phyloP scores from a whole-genome alignment of 2,329 filamentous ascomycete genomes.

The Pseudocercospora crystallina region DNA sequence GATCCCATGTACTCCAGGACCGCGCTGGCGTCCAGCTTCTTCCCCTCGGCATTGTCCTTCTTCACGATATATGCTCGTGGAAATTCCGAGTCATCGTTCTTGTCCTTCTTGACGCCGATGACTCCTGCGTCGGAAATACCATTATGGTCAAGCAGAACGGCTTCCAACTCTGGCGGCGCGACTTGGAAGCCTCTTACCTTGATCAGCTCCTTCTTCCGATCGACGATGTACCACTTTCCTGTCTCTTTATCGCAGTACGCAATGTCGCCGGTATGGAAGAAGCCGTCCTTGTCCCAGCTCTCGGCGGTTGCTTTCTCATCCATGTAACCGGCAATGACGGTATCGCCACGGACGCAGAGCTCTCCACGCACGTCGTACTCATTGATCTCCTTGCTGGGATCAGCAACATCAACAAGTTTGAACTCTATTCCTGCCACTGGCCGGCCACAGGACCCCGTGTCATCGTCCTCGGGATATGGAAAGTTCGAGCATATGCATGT shows the following conservation, averaged over 20 bases:
- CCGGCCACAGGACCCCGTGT: constrained; percentile 69
- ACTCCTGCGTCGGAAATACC: constrained; percentile 74
- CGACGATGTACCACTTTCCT: constrained; percentile 79
- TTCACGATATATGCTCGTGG: constrained; percentile 67
- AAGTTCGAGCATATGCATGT: constrained; percentile 66
- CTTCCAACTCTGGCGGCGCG: constrained; percentile 78
- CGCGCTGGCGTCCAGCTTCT: constrained; percentile 49
- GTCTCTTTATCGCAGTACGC: constrained; percentile 74
- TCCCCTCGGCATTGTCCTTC: constrained; percentile 48
- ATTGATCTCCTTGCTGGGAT: constrained; percentile 60
- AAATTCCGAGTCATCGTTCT: constrained; percentile 54
- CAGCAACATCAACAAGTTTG: constrained; percentile 68
- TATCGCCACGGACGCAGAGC: constrained; percentile 72
- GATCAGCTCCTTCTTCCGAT: constrained; percentile 68
- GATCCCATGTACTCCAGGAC: constrained; percentile 61
- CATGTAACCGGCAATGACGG: constrained; percentile 77
- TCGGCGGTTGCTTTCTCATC: constrained; percentile 63
- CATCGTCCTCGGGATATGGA: constrained; percentile 62
- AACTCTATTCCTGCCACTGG: constrained; percentile 64
- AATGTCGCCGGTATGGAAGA: constrained; percentile 61
- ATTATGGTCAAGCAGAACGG: constrained; percentile 71
- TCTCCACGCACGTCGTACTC: constrained; percentile 74
- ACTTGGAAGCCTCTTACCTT: constrained; percentile 70
- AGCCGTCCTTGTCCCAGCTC: constrained; percentile 66
- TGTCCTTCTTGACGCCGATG: constrained; percentile 68